Conservation (phyloP, 148 eudicot genomes). For the Diospyros kaki region DNA sequence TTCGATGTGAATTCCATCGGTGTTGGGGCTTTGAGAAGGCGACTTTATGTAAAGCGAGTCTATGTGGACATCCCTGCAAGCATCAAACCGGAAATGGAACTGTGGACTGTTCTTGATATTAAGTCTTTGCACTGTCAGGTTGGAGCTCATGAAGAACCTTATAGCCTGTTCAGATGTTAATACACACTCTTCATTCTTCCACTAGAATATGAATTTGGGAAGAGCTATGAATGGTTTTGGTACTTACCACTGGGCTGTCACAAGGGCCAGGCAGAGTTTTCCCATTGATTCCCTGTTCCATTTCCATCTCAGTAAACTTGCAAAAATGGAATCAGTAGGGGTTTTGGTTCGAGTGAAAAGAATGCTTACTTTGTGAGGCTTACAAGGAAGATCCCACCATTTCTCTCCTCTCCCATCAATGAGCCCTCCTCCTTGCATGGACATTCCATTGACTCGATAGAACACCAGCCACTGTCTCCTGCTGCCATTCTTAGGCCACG, state of each 20-base stretch:
- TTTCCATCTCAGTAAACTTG: neutral
- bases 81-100: conserved; percentile 78
- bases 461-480: conserved; percentile 84
- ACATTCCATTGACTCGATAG: conserved; percentile 62
- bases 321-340: neutral
- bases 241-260: conserved; percentile 92
- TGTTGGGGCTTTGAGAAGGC: conserved; percentile 73
- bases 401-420: conserved; percentile 87
- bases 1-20: conserved; percentile 94
- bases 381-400: conserved; percentile 97
- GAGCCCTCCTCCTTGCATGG: conserved; percentile 73
- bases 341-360: neutral
- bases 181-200: neutral
- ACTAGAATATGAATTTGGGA: neutral
- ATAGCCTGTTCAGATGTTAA: conserved; percentile 48
- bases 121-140: conserved; percentile 57
- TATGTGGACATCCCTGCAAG: conserved; percentile 53
- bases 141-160: conserved; percentile 64
- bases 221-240: neutral
- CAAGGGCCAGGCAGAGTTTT: conserved; percentile 67
- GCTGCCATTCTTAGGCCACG: conserved; percentile 68
- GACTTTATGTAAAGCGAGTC: conserved; percentile 60
- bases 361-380: conserved; percentile 74
- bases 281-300: conserved; percentile 66
- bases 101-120: conserved; percentile 73